A percentile compares a stretch with the other conserved stretches of the same genome.
phyloP scores from a whole-genome alignment of 768 basidiomycete species.

The Ramaria sp. region DNA sequence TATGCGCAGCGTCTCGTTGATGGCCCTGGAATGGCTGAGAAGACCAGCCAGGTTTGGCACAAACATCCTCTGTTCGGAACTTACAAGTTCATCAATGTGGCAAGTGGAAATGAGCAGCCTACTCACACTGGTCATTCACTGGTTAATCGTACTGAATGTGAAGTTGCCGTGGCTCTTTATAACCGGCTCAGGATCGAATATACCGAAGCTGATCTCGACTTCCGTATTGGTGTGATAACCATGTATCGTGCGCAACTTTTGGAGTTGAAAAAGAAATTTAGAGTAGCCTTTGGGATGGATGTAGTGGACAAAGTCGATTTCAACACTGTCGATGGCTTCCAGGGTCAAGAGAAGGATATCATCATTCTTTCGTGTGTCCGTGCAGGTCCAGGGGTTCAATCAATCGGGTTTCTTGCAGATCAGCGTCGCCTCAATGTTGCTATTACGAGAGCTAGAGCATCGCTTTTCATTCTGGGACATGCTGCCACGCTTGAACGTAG shows the following conservation, averaged over 20 bases:
- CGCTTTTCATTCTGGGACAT: constrained; percentile 88
- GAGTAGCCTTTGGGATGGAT: constrained; percentile 55
- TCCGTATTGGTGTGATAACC: constrained; percentile 64
- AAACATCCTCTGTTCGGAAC: constrained; percentile 60
- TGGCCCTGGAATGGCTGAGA: constrained; percentile 78
- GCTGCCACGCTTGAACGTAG: constrained; percentile 82
- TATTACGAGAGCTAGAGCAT: constrained; percentile 90
- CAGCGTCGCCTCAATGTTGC: constrained; percentile 96
- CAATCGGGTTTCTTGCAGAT: constrained; percentile 81
- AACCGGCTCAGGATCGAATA: constrained; percentile 58
- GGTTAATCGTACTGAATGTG: constrained; percentile 64
- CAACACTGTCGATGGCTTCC: constrained; percentile 97
- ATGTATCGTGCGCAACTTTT: constrained; percentile 90
- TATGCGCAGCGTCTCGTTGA: constrained; percentile 73
- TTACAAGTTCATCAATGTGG: constrained; percentile 85
- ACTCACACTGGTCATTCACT: constrained; percentile 57
- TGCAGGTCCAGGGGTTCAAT: constrained; percentile 73
- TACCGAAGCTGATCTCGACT: constrained; percentile 37
- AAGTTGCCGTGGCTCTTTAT: constrained; percentile 70
- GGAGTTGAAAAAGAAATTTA: constrained; percentile 64
- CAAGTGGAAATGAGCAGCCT: constrained; percentile 47
- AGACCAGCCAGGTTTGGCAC: constrained; percentile 86
- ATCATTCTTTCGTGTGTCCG: constrained; percentile 97
- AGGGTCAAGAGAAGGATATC: constrained; percentile 97
- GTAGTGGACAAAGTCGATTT: constrained; percentile 74